These are phyloP conservation scores for Boletus eberwhitei DNA, from an alignment of 768 basidiomycete species.

Conservation along the genomic window DNA sequence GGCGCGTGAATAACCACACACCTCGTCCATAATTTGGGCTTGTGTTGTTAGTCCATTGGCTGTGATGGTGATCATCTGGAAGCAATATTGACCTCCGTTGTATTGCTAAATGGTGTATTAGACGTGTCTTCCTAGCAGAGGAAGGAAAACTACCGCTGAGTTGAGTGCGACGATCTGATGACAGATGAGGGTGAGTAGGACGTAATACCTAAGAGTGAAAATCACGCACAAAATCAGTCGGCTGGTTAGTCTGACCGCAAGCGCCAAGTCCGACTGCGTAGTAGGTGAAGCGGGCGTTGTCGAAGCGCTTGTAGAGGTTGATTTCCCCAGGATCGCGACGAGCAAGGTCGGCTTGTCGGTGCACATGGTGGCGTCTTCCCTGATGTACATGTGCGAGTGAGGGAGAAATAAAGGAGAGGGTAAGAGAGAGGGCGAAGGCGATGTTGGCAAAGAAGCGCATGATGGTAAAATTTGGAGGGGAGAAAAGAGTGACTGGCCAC, in stretches of 20 bases:
- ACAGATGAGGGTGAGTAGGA: conserved; percentile 3
- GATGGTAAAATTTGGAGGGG: neutral
- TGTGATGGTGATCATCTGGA: conserved; percentile 57
- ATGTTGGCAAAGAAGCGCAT: conserved; percentile 27
- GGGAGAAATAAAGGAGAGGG: conserved; percentile 15
- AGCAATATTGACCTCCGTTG: conserved; percentile 51
- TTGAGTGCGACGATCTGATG: conserved; percentile 52
- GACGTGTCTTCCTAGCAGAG: neutral
- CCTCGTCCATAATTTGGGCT: conserved; percentile 64
- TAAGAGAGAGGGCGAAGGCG: conserved; percentile 17
- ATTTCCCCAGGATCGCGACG: conserved; percentile 27
- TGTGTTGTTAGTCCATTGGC: conserved; percentile 52
- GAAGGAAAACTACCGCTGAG: conserved; percentile 16
- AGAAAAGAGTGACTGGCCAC: conserved; percentile 24
- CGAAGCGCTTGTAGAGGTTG: conserved; percentile 19
- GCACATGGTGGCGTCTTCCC: conserved; percentile 21
- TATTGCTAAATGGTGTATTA: conserved; percentile 47
- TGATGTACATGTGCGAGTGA: conserved; percentile 22
- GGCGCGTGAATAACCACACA: conserved; percentile 20
- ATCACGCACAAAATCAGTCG: conserved; percentile 35
- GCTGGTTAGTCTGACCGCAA: conserved; percentile 33
- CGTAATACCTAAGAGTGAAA: neutral
- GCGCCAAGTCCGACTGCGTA: conserved; percentile 44
- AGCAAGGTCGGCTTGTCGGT: conserved; percentile 20
- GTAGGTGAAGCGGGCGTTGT: conserved; percentile 33